Conservation (phyloP, 805 yeast species). For the Wickerhamomyces ciferrii region DNA sequence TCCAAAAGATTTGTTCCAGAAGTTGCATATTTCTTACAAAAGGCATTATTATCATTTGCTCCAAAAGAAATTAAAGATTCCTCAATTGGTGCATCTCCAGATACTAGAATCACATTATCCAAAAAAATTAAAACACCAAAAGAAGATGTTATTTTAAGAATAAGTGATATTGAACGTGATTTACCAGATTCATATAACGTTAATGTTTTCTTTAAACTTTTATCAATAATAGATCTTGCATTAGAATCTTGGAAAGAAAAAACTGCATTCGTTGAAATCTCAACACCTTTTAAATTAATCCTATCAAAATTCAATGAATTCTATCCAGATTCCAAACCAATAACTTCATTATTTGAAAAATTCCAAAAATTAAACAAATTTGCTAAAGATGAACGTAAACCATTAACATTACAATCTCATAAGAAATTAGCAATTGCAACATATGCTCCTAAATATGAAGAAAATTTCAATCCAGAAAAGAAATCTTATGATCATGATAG, state of each 20-base stretch:
- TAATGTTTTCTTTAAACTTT: constrained; percentile 21
- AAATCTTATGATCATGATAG: constrained; percentile 84
- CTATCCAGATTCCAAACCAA: constrained; percentile 27
- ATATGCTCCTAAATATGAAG: constrained; percentile 88
- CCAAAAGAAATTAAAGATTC: constrained; percentile 21
- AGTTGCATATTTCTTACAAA: constrained; percentile 51
- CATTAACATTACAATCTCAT: constrained; percentile 79
- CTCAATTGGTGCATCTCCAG: constrained; percentile 8
- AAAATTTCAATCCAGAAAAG: constrained; percentile 92
- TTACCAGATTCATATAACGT: constrained; percentile 24
- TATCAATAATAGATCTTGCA: constrained; percentile 25
- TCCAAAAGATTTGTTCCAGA: constrained; percentile 86
- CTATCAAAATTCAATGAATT: constrained; percentile 34
- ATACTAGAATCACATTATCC: constrained; percentile 20
- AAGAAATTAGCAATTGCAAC: constrained; percentile 80
- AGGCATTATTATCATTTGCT: constrained; percentile 41
- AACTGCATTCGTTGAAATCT: constrained; percentile 55
- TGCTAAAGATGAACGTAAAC: constrained; percentile 47
- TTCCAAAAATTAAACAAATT: constrained; percentile 45
- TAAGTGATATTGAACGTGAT: constrained; percentile 17
- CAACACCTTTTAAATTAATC: constrained; percentile 39
- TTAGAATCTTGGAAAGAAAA: constrained; percentile 56
- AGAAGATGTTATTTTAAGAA: constrained; percentile 8
- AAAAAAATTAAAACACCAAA: constrained; percentile 1
- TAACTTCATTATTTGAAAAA: constrained; percentile 35